Evolutionary conservation across 768 basidiomycete genomes (phyloP), one percentile per base, ranked within the genome.

Genomic region (Trametes meyenii): DNA sequence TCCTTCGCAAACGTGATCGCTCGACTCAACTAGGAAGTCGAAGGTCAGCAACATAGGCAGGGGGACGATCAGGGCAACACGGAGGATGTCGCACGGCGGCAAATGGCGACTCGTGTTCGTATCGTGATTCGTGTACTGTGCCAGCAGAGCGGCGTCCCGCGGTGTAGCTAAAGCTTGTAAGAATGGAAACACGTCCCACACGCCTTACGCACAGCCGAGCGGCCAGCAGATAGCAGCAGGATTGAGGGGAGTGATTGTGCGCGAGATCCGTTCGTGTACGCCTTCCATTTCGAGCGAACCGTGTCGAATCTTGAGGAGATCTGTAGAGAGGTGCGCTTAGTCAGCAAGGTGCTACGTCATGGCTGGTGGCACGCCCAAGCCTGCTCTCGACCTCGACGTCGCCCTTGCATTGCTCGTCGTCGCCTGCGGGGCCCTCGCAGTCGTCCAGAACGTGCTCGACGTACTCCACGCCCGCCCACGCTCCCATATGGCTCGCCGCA

Each of bases 111-210:
- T 43, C 58, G 39, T 60, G 48, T 56, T n/a, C 40, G 45, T 63
- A 58, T 58, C 50, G 44, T 63, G 61, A 60, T 66, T 60, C 42
- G 62, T 57, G 58, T 63, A 61, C 60, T 46, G 59, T 63, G 61
- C 60, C 57, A 29, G 46, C 60, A 61, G 44, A 24, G 51, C 35
- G 40, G 52, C 24, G 26, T 16, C 46, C 45, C 17, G 38, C 10
- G 36, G 44, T 29, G 43, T 26, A 62, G 17, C 42, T 42, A 50
- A 50, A 43, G 46, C 40, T 29, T 60, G 59, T 54, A 53, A 60
- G 51, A 56, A 57, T 50, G 61, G 50, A 48, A 53, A 46, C 38
- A 50, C 48, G 24, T 55, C 36, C 51, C 51, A 52, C 50, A 53
- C 43, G 51, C 45, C n/a, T 14, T 42, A 19, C 26, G 50, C 49